Percentiles rank a stretch among this genome's conserved stretches.
Evolutionary conservation across 805 yeast genomes (phyloP).

Genomic region (Metschnikowia anglica): DNA sequence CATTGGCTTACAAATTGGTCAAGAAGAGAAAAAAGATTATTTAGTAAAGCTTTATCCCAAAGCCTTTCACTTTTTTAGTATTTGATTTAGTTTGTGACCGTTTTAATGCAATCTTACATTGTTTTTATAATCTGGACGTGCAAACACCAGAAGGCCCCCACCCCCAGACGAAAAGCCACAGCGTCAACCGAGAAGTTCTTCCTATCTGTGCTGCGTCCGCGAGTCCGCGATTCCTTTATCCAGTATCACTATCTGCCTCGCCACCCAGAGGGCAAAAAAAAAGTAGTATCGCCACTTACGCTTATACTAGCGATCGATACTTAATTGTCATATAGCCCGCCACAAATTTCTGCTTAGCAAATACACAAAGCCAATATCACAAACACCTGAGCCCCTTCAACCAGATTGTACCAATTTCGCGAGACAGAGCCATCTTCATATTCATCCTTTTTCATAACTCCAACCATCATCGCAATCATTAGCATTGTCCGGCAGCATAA

Average conservation of each 20-base stretch:
- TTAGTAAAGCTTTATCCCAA: background rate
- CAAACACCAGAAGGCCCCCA: background rate
- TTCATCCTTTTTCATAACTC: no score
- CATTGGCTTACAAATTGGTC: background rate
- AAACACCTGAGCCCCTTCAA: no score
- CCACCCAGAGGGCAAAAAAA: conserved; percentile 7
- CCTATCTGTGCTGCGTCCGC: background rate
- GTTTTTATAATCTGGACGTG: no score
- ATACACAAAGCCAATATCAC: background rate
- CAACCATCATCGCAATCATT: background rate
- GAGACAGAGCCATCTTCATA: no score
- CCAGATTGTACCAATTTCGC: background rate
- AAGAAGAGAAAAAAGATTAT: background rate
- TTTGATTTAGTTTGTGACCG: no score
- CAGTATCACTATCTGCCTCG: conserved; percentile 5
- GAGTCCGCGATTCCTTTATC: conserved; percentile 2
- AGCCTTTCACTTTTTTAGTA: no score
- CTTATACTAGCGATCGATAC: background rate
- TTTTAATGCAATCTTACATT: no score
- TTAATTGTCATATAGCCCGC: background rate
- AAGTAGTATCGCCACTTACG: conserved; percentile 9
- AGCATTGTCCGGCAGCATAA: background rate
- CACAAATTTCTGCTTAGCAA: background rate
- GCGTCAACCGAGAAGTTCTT: no score
- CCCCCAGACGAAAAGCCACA: no score